phyloP scores from a whole-genome alignment of 352 stramenopile genomes.

The Globisporangium uncinulatum region DNA sequence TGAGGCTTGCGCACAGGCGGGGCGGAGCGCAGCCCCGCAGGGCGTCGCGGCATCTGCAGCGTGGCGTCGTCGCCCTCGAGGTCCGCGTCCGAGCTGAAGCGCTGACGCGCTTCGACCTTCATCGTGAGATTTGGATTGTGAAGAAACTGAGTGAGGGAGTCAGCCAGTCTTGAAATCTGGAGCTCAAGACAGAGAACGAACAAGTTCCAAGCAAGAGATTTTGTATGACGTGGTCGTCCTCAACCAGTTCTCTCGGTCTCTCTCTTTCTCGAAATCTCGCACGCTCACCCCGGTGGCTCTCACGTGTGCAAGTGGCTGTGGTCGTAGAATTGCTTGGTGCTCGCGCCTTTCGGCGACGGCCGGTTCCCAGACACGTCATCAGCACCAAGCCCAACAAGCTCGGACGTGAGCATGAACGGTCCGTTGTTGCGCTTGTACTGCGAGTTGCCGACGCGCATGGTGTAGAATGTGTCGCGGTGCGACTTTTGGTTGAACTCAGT shows the following conservation, averaged over 20 bases:
- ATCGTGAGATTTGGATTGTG: background rate
- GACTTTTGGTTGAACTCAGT: constrained; percentile 84
- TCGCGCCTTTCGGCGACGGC: constrained; percentile 61
- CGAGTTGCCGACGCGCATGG: constrained; percentile 68
- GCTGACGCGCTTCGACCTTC: constrained; percentile 11
- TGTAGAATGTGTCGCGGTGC: constrained; percentile 82
- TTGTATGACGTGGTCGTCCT: too few relatives aligned
- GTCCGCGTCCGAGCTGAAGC: constrained; percentile 23
- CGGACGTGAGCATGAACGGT: constrained; percentile 74
- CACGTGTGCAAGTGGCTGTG: constrained; percentile 64
- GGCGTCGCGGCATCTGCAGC: constrained; percentile 1
- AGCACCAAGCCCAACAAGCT: constrained; percentile 54
- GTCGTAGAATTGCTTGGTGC: constrained; percentile 82
- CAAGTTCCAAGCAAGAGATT: too few relatives aligned
- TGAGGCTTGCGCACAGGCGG: background rate
- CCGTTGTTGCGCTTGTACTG: constrained; percentile 77
- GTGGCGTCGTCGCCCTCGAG: constrained; percentile 11
- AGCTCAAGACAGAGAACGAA: too few relatives aligned
- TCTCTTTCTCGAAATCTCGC: too few relatives aligned
- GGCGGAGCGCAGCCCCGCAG: background rate
- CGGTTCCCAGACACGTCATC: constrained; percentile 53
- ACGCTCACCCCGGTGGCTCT: background rate
- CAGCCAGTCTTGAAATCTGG: too few relatives aligned
- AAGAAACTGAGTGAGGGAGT: too few relatives aligned
- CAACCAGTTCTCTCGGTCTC: too few relatives aligned